Conservation (phyloP, 2,329 filamentous ascomycete genomes). For the Fonsecaea erecta region DNA sequence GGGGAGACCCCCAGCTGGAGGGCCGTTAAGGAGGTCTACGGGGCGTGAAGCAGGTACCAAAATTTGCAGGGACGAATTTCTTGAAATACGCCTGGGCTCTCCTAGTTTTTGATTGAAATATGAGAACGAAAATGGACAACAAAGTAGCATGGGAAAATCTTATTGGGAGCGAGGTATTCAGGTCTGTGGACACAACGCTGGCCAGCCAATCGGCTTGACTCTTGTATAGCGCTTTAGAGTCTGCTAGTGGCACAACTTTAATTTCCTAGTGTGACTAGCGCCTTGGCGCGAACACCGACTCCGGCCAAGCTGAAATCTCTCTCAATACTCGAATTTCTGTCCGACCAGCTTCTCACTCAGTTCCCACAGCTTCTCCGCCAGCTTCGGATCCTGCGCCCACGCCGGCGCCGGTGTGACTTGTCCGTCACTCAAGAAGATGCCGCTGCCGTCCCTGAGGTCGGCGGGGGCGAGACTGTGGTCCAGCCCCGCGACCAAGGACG, state of each 20-base stretch:
- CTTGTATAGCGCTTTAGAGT: background rate
- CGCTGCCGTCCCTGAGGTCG: background rate
- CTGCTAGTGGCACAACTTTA: no score
- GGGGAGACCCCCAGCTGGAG: slow-evolving; percentile 9
- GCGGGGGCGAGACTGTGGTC: slow-evolving; percentile 8
- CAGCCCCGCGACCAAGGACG: slow-evolving; percentile 7
- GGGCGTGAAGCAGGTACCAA: background rate
- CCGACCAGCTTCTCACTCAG: slow-evolving; percentile 17
- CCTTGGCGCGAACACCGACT: background rate
- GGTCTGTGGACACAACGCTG: background rate
- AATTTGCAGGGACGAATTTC: background rate
- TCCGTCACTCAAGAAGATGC: slow-evolving; percentile 8
- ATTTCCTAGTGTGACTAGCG: background rate
- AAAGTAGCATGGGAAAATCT: background rate
- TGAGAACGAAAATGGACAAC: background rate
- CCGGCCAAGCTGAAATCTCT: background rate
- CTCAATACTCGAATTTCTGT: slow-evolving; percentile 19
- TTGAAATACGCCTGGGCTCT: background rate
- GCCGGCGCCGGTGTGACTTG: background rate
- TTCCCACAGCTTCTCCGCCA: slow-evolving; percentile 11
- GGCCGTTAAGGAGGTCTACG: slow-evolving; percentile 4
- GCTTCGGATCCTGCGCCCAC: slow-evolving; percentile 4
- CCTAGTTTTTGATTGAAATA: background rate
- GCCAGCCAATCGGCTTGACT: background rate
- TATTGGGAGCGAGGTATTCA: background rate